phyloP scores from a whole-genome alignment of 176 grass and related monocot genomes.

The Carex kokanica region DNA sequence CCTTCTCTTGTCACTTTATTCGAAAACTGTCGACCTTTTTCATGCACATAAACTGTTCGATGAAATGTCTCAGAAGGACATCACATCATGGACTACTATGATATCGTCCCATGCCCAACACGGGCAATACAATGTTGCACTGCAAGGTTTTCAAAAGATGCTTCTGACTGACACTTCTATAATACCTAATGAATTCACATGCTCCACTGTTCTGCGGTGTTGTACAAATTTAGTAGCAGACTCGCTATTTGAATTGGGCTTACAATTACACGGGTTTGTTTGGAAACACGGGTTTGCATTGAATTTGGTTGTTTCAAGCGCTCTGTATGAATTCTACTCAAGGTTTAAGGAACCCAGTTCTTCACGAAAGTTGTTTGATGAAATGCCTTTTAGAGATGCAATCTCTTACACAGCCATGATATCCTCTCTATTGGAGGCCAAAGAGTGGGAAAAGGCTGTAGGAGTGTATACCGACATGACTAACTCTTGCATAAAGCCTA shows the following conservation, averaged over 20 bases:
- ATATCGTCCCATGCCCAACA: conserved; percentile 26
- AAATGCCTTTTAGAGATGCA: conserved; percentile 42
- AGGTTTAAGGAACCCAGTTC: neutral
- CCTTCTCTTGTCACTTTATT: conserved; percentile 20
- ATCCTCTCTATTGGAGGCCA: conserved; percentile 40
- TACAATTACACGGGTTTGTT: conserved; percentile 57
- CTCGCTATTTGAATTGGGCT: conserved; percentile 21
- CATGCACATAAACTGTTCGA: conserved; percentile 39
- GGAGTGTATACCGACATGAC: conserved; percentile 58
- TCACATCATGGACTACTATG: conserved; percentile 38
- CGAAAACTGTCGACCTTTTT: neutral
- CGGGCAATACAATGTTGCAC: conserved; percentile 9
- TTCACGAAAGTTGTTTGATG: conserved; percentile 45
- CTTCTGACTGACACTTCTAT: neutral
- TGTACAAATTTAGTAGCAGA: conserved; percentile 13
- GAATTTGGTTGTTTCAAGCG: conserved; percentile 54
- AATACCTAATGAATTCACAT: conserved; percentile 51
- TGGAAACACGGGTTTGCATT: conserved; percentile 43
- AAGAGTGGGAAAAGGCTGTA: conserved; percentile 34
- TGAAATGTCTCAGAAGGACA: conserved; percentile 31
- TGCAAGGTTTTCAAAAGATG: neutral
- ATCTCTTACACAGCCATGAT: conserved; percentile 79
- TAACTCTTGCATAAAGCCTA: conserved; percentile 32
- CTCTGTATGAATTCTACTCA: conserved; percentile 53
- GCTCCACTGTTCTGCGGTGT: conserved; percentile 54